A percentile compares a stretch with the other conserved stretches of the same genome.
phyloP scores from a whole-genome alignment of 441 rosid genomes.

The Syzygium syzygioides region DNA sequence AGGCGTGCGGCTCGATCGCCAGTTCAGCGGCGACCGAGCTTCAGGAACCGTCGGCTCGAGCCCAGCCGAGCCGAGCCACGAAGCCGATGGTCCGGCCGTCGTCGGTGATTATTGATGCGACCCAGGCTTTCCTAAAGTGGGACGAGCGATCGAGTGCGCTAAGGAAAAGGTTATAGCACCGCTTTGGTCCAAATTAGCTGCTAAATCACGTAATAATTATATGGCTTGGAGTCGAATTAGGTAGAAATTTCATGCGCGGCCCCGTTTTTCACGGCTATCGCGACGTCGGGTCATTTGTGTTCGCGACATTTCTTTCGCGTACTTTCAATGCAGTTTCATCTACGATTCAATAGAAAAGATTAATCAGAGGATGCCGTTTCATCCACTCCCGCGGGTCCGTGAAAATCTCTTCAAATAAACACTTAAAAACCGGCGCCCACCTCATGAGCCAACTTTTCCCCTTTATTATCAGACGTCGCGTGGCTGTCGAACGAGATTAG shows the following conservation, averaged over 20 bases:
- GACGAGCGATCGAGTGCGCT: neutral
- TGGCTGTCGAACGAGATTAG: neutral
- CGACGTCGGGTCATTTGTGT: too few species aligned
- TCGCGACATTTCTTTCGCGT: rapidly evolving
- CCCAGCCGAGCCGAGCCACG: neutral
- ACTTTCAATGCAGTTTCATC: neutral
- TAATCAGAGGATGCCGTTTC: neutral
- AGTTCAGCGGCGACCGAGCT: neutral
- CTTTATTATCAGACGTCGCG: neutral
- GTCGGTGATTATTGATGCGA: neutral
- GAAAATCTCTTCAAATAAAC: neutral
- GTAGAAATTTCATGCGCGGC: neutral
- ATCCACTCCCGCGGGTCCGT: neutral
- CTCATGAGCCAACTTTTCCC: neutral
- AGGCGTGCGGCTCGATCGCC: neutral
- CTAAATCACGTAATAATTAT: neutral
- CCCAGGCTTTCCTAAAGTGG: neutral
- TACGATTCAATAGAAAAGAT: too few species aligned
- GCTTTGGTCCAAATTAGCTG: neutral
- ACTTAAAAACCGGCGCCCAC: neutral
- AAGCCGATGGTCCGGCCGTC: neutral
- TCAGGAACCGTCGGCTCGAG: neutral
- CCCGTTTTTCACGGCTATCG: neutral
- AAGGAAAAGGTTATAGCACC: neutral
- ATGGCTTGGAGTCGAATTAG: neutral